Percentiles rank a stretch among this genome's conserved stretches.
Conservation (phyloP, 345 rosid genomes). For the Pelargonium nanum region DNA sequence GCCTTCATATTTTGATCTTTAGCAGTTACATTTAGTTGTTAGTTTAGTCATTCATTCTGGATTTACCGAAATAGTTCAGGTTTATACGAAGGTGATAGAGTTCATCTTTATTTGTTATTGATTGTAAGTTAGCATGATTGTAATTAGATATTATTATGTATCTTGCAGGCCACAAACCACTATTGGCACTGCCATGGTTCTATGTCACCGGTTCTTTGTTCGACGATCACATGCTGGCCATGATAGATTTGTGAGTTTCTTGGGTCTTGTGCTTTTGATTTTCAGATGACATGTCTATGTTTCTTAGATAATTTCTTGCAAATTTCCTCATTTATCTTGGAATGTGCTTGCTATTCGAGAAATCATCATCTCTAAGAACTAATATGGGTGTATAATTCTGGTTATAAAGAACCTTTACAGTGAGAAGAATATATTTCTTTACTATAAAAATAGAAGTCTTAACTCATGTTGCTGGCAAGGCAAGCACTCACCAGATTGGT, state of each 20-base stretch:
- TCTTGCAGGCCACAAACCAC: slow-evolving; percentile 67
- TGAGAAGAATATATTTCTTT: too few species aligned
- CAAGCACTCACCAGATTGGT: not conserved
- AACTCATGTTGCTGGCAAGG: too few species aligned
- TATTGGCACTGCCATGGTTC: slow-evolving; percentile 66
- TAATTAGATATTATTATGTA: not conserved
- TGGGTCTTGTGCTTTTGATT: not conserved
- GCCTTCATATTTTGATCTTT: not conserved
- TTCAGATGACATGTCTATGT: not conserved
- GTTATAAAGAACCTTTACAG: too few species aligned
- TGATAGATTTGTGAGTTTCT: slow-evolving; percentile 63
- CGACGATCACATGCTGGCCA: slow-evolving; percentile 80
- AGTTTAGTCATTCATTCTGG: not conserved
- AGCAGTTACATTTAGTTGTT: not conserved
- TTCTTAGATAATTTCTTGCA: not conserved
- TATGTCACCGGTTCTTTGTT: slow-evolving; percentile 69
- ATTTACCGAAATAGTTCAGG: not conserved
- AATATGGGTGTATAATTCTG: too few species aligned
- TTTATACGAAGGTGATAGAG: not conserved
- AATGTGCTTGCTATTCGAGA: not conserved
- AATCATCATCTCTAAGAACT: not conserved
- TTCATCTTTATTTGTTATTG: not conserved
- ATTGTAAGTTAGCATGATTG: not conserved
- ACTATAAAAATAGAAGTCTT: too few species aligned
- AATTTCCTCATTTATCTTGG: not conserved